Base-by-base conservation (phyloP, 768 basidiomycete species). In the Amanita rubescens region DNA sequence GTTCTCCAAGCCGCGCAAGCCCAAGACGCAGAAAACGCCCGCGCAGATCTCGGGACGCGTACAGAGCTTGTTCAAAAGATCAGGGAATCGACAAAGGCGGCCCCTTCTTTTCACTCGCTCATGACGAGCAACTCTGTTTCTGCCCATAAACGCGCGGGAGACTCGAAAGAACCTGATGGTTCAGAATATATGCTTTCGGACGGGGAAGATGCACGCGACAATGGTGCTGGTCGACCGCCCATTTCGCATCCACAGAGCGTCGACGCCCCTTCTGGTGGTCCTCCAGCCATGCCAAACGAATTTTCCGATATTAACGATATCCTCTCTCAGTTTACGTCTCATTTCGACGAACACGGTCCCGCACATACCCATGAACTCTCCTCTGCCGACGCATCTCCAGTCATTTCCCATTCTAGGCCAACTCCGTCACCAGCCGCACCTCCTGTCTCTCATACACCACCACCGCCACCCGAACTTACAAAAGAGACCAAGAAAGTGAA, bases 301-400 rank as follows among this genome's bases (percentile, higher is more conserved):
- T 87, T 84, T 64, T 74, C 79, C 41, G 87, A 90, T 60, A 80
- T 90, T 55, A 82, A 77, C 62, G 88, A 90, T 61, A 89, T 90
- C 52, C 68, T 90, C 53, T 84, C 77, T 62, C 87, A 89, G 59
- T 77, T 88, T 34, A 81, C 83, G 22, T 74, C 80, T 4, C 82
- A 84, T 55, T 85, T 90, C 54, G 51, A 53, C 25, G 51, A 53
- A 14, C 51, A 53, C 42, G 86, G 83, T 56, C 72, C 79, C 19
- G 76, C 78, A 51, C 70, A 72, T 63, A 62, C 54, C n/a, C 72
- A 67, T 57, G 75, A 68, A 32, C 64, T 74, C 6, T 71, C 75
- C 12, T 69, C 74, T 27, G 71, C 75, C 27, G 75, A 75, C 57
- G 71, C 77, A 19, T 74, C 77, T 0, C 76, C 78, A 49, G 70